Evolutionary conservation across 257 asterid genomes (phyloP).

Genomic region (Sherardia arvensis): DNA sequence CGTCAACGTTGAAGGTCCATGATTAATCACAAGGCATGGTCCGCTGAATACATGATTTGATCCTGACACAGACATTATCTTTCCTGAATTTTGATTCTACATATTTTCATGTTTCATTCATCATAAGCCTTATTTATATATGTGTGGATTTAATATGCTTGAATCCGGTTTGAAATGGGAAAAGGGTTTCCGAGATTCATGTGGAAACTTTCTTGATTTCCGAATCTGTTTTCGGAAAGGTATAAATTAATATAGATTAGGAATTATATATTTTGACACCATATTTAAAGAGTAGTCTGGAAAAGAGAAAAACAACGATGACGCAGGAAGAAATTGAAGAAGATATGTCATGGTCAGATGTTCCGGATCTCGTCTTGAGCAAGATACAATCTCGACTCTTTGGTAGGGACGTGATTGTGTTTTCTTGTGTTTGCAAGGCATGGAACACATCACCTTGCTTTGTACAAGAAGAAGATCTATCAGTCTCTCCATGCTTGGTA

Average conservation of each 20-base stretch:
- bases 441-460: neutral
- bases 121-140: neutral
- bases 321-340: neutral
- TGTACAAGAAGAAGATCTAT: neutral
- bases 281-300: too few species aligned
- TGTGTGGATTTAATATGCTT: neutral
- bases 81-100: neutral
- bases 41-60: neutral
- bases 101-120: neutral
- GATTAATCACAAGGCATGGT: neutral
- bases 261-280: too few species aligned
- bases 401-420: neutral
- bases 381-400: neutral
- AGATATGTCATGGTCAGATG: neutral
- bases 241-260: too few species aligned
- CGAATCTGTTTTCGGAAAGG: neutral
- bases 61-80: neutral
- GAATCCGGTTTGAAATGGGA: neutral
- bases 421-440: neutral
- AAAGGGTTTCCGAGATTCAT: neutral
- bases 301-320: too few species aligned
- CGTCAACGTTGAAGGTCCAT: neutral
- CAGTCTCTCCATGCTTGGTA: neutral
- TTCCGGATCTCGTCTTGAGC: neutral
- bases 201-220: too few species aligned